Percentiles rank a stretch among this genome's conserved stretches.
phyloP scores from a whole-genome alignment of 2,329 filamentous ascomycete genomes.

The Xylaria sp. region DNA sequence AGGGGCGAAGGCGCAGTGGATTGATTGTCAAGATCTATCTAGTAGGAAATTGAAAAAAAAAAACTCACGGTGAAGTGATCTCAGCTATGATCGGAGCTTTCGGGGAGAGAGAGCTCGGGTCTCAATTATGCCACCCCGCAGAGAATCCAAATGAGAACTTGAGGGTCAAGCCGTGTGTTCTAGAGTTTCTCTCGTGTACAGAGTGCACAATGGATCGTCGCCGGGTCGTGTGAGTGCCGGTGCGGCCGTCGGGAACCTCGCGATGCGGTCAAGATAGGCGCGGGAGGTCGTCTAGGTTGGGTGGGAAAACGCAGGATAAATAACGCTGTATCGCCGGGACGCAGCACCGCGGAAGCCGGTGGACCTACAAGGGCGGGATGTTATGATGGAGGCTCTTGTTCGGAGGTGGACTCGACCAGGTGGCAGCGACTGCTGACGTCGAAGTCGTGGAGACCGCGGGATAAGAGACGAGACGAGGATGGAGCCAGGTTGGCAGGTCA shows the following conservation, averaged over 20 bases:
- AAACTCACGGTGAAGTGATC: slow-evolving; percentile 43
- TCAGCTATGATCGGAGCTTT: slow-evolving; percentile 39
- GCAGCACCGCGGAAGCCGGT: slow-evolving; percentile 32
- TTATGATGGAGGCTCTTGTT: slow-evolving; percentile 38
- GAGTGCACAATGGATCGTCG: slow-evolving; percentile 47
- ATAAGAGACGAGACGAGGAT: slow-evolving; percentile 6
- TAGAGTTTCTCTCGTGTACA: slow-evolving; percentile 39
- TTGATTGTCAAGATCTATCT: slow-evolving; percentile 37
- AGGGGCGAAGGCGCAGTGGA: slow-evolving; percentile 45
- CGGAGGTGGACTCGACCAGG: slow-evolving; percentile 39
- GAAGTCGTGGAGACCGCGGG: slow-evolving; percentile 30
- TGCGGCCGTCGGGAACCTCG: slow-evolving; percentile 43
- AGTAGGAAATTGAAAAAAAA: slow-evolving; percentile 10
- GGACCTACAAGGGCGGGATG: slow-evolving; percentile 39
- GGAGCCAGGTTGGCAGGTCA: slow-evolving; percentile 11
- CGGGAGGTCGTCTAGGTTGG: slow-evolving; percentile 25
- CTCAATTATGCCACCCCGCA: slow-evolving; percentile 41
- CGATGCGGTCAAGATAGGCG: slow-evolving; percentile 31
- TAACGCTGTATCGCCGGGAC: slow-evolving; percentile 38
- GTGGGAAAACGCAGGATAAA: slow-evolving; percentile 31
- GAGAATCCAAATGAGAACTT: slow-evolving; percentile 42
- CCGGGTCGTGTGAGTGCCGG: slow-evolving; percentile 45
- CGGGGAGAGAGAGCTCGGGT: slow-evolving; percentile 33
- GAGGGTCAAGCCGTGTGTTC: slow-evolving; percentile 38
- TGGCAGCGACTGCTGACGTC: slow-evolving; percentile 41